A percentile compares a stretch with the other conserved stretches of the same genome.
Conservation (phyloP, 768 basidiomycete genomes). For the Termitomyces sp. region DNA sequence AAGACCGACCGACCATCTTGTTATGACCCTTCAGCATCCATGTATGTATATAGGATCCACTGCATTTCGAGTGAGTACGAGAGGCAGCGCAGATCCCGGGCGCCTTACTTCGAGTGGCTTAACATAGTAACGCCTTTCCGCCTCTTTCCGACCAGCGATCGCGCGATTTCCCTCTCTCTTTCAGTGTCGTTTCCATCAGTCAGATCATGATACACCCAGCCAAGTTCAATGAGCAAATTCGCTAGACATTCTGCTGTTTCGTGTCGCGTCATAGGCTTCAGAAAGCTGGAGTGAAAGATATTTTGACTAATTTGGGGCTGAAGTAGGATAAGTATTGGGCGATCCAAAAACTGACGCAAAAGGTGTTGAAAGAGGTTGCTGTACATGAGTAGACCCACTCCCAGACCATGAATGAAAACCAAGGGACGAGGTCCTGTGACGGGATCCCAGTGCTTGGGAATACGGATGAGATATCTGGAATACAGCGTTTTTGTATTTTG, state of each 20-base stretch:
- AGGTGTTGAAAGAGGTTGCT: conserved; percentile 57
- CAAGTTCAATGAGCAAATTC: conserved; percentile 53
- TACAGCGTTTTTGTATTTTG: conserved; percentile 2
- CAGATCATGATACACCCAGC: conserved; percentile 48
- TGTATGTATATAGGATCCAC: conserved; percentile 80
- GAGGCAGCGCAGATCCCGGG: neutral
- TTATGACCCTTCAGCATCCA: conserved; percentile 87
- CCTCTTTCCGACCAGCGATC: conserved; percentile 18
- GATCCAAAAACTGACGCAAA: conserved; percentile 51
- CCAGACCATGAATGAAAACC: conserved; percentile 87
- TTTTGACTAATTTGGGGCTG: conserved; percentile 88
- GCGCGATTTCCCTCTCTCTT: conserved; percentile 24
- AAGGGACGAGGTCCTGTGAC: conserved; percentile 60
- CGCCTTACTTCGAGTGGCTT: conserved; percentile 82
- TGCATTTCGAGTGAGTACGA: conserved; percentile 21
- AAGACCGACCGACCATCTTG: conserved; percentile 66
- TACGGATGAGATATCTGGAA: conserved; percentile 67
- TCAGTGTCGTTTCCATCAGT: conserved; percentile 22
- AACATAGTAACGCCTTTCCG: conserved; percentile 67
- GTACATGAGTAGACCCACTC: conserved; percentile 78
- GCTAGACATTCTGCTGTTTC: conserved; percentile 59
- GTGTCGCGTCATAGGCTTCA: conserved; percentile 64
- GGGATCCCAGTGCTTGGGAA: conserved; percentile 66
- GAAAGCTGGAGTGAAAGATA: conserved; percentile 72
- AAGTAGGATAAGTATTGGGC: conserved; percentile 71